Percentiles rank a stretch among this genome's conserved stretches.
Evolutionary conservation across 2,329 filamentous ascomycete species (phyloP).

Genomic region (Coleophoma cylindrospora): DNA sequence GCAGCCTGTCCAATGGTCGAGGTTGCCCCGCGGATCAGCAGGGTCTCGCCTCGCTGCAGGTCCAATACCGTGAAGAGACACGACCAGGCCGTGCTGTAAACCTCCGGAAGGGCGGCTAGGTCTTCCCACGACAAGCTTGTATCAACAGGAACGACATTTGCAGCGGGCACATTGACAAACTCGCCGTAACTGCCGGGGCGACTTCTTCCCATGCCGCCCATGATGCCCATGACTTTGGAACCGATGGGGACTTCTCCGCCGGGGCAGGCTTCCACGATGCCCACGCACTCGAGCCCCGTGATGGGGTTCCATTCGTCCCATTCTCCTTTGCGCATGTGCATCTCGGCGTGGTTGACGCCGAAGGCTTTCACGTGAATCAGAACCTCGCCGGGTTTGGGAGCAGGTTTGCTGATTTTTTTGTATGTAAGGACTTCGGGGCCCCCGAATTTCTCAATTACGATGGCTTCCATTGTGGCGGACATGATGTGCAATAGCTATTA

Average conservation of each 20-base stretch:
- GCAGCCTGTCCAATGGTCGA: slow-evolving; percentile 35
- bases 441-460: slow-evolving; percentile 28
- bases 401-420: slow-evolving; percentile 21
- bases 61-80: slow-evolving; percentile 32
- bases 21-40: slow-evolving; percentile 36
- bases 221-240: slow-evolving; percentile 30
- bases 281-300: slow-evolving; percentile 36
- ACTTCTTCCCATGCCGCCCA: slow-evolving; percentile 37
- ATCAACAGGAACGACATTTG: slow-evolving; percentile 28
- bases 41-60: slow-evolving; percentile 25
- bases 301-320: slow-evolving; percentile 34
- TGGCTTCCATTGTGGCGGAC: slow-evolving; percentile 26
- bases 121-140: slow-evolving; percentile 29
- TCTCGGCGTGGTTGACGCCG: slow-evolving; percentile 39
- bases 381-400: slow-evolving; percentile 21
- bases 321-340: slow-evolving; percentile 39
- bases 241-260: slow-evolving; percentile 27
- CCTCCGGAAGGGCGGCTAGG: slow-evolving; percentile 34
- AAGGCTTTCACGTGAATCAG: slow-evolving; percentile 34
- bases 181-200: slow-evolving; percentile 34
- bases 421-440: slow-evolving; percentile 25
- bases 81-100: slow-evolving; percentile 33
- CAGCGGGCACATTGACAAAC: slow-evolving; percentile 27
- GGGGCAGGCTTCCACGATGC: slow-evolving; percentile 31
- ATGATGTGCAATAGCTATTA: background rate